phyloP scores from a whole-genome alignment of 805 yeast genomes.

The Sungouiozyma ichnusensis region DNA sequence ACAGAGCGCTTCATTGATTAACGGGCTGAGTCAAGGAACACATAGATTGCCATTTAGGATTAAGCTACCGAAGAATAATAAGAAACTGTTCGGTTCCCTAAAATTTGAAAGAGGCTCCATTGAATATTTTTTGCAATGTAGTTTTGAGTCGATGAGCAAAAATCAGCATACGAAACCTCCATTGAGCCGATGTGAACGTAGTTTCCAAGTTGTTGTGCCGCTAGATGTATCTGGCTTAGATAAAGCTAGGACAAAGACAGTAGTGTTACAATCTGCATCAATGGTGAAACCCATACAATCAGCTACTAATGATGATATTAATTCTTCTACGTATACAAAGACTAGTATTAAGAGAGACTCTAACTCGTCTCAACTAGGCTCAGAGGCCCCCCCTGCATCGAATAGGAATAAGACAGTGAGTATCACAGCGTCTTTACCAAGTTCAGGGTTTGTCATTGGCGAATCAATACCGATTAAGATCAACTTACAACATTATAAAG shows the following conservation, averaged over 20 bases:
- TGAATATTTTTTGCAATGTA: constrained; percentile 39
- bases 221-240: constrained; percentile 61
- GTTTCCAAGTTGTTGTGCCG: constrained; percentile 55
- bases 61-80: constrained; percentile 55
- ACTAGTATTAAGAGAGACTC: background rate
- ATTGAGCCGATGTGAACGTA: constrained; percentile 38
- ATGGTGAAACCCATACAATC: constrained; percentile 9
- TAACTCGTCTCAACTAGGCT: background rate
- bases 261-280: constrained; percentile 48
- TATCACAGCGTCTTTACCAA: constrained; percentile 39
- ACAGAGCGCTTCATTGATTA: constrained; percentile 6
- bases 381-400: background rate
- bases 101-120: constrained; percentile 84
- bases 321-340: constrained; percentile 4
- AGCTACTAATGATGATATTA: background rate
- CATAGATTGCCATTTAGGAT: constrained; percentile 83
- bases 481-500: constrained; percentile 56
- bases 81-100: constrained; percentile 55
- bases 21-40: constrained; percentile 66
- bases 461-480: constrained; percentile 68
- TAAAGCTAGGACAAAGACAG: constrained; percentile 53
- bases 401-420: constrained; percentile 25
- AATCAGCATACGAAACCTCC: constrained; percentile 10
- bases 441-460: constrained; percentile 68
- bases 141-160: constrained; percentile 11